A percentile compares a stretch with the other conserved stretches of the same genome.
These are phyloP conservation scores for Penicillium sp. DNA, from an alignment of 2,329 filamentous ascomycete species.

Conservation along the genomic window DNA sequence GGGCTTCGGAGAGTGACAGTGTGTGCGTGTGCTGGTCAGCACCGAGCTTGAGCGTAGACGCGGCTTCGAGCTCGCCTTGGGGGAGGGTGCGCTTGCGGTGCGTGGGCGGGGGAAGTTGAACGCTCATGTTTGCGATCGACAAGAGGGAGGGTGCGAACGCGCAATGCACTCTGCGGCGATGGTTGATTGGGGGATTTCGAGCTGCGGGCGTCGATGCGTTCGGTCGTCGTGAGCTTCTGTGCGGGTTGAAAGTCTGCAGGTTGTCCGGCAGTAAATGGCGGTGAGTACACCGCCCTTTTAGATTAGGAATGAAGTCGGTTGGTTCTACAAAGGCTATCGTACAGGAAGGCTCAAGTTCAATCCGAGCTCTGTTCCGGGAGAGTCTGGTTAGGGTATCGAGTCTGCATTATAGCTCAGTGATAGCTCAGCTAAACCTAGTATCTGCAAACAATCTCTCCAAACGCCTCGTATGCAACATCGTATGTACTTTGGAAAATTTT, in stretches of 20 bases:
- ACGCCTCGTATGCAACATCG: conserved; percentile 19
- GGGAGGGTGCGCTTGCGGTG: conserved; percentile 44
- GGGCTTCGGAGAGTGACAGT: conserved; percentile 86
- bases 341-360: background rate
- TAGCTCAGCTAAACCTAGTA: background rate
- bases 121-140: conserved; percentile 24
- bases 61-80: conserved; percentile 76
- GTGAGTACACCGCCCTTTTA: conserved; percentile 16
- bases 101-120: conserved; percentile 36
- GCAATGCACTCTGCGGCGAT: background rate
- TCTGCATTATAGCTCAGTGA: background rate
- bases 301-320: background rate
- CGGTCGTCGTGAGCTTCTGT: background rate
- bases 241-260: conserved; percentile 16
- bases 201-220: conserved; percentile 1
- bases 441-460: conserved; percentile 7
- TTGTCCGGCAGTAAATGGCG: conserved; percentile 23
- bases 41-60: conserved; percentile 76
- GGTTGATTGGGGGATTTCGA: background rate
- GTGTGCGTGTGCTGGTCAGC: conserved; percentile 92
- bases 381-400: conserved; percentile 17
- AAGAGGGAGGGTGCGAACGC: background rate
- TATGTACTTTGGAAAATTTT: conserved; percentile 9
- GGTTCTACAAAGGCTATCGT: background rate
- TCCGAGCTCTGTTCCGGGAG: no score